A percentile compares a stretch with the other conserved stretches of the same genome.
Conservation (phyloP, 176 grass and related monocot species). For the Thalia dealbata region DNA sequence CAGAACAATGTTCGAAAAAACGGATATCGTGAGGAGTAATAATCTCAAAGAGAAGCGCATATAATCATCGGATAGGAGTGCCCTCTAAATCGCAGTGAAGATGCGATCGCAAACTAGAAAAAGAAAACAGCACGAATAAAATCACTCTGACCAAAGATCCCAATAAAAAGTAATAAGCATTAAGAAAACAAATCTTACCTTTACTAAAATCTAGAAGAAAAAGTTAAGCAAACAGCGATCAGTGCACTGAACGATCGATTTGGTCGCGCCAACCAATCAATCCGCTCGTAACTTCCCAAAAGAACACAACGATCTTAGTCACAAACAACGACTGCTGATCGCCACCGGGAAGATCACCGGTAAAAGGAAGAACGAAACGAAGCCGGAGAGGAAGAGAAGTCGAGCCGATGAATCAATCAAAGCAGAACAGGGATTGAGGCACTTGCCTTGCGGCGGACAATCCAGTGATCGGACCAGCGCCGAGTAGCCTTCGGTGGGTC, state of each 20-base stretch:
- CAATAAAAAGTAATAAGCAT: neutral
- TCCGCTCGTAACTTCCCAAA: neutral
- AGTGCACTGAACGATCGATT: neutral
- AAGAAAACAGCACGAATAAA: neutral
- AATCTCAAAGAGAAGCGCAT: too few species aligned
- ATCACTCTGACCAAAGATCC: neutral
- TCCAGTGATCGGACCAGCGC: neutral
- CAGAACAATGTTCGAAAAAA: too few species aligned
- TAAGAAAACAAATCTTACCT: neutral
- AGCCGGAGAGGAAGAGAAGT: neutral
- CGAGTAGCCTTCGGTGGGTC: neutral
- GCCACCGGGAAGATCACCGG: neutral
- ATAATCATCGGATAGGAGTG: too few species aligned
- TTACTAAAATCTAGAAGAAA: neutral
- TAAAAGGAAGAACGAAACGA: neutral
- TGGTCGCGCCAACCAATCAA: neutral
- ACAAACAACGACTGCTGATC: neutral
- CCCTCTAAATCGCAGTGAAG: neutral
- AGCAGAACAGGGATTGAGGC: neutral
- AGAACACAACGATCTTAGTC: neutral
- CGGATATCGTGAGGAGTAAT: too few species aligned
- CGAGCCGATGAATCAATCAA: neutral
- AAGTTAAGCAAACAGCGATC: neutral
- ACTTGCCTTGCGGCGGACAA: neutral
- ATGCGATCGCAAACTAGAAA: neutral